Evolutionary conservation across 352 stramenopile species (phyloP), one percentile per base, ranked within the genome.

Genomic region (Globisporangium orthogonon): DNA sequence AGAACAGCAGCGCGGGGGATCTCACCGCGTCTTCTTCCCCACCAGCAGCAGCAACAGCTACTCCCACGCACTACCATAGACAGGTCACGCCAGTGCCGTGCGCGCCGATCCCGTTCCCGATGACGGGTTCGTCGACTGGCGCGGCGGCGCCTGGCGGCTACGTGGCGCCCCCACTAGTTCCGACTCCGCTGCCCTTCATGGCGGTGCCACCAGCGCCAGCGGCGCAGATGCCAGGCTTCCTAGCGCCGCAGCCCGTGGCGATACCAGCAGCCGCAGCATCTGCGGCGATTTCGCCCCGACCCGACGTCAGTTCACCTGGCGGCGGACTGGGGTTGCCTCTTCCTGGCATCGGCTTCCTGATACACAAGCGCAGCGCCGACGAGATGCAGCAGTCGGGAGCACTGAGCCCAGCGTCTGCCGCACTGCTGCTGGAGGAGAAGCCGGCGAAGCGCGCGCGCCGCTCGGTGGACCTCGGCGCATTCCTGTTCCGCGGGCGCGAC

Each of bases 401-500:
- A 58, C 64, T 62, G 54, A 51, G 64, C 61, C 45, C 40, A 37
- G 30, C 41, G 52, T 28, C 68, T 60, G 52, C 57, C 23, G 49
- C 40, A 3, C 3, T n/a, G 41, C 2, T 61, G 48, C 18, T 73
- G 28, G 55, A 76, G 46, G 58, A 61, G 31, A 71, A 54, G 13
- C 51, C 57, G 47, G 39, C 46, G 7, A 66, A 65, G 45, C 61
- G 65, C 14, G 14, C 50, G 44, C 62, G 54, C 0, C 62, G 63
- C 1, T 35, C 54, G 1, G 51, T 55, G 4, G 58, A 66, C 23
- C 57, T 90, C 11, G 79, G 77, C 1, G 55, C 70, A n/a, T 56
- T 88, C 10, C 54, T 90, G 7, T 87, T 91, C 51, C 69, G 70
- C 4, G 83, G 77, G 1, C 73, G 76, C 28, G 83, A 88, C 33